phyloP scores from a whole-genome alignment of 169 alveolate species.

The Plasmodium falciparum region DNA sequence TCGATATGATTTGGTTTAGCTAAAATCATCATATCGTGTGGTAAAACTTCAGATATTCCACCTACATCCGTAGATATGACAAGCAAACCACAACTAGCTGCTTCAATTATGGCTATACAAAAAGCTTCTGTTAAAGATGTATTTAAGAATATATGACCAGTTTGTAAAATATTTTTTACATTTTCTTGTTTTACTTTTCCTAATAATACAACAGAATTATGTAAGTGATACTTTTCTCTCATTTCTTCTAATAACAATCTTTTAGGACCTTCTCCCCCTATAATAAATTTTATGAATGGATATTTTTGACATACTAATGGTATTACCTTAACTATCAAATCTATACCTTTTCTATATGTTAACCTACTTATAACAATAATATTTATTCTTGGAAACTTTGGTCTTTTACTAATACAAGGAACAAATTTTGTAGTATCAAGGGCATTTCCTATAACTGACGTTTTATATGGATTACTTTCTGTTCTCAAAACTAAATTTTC shows the following conservation, averaged over 20 bases:
- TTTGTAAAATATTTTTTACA: slow-evolving; percentile 94
- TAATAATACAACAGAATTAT: slow-evolving; percentile 94
- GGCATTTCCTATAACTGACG: slow-evolving; percentile 93
- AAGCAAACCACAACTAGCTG: slow-evolving; percentile 99
- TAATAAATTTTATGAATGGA: slow-evolving; percentile 91
- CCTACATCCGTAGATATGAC: slow-evolving; percentile 99
- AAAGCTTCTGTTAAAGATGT: slow-evolving; percentile 99
- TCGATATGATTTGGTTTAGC: slow-evolving; percentile 82
- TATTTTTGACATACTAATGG: slow-evolving; percentile 96
- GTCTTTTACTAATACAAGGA: slow-evolving; percentile 86
- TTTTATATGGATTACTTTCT: slow-evolving; percentile 92
- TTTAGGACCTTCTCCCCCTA: slow-evolving; percentile 98
- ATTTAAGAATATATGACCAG: slow-evolving; percentile 98
- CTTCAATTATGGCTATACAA: slow-evolving; percentile 99
- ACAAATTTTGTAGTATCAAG: slow-evolving; percentile 83
- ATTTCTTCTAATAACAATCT: slow-evolving; percentile 94
- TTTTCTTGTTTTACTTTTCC: slow-evolving; percentile 94
- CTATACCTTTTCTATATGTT: slow-evolving; percentile 98
- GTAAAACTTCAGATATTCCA: slow-evolving; percentile 96
- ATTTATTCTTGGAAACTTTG: slow-evolving; percentile 89
- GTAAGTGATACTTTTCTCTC: slow-evolving; percentile 93
- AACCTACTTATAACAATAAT: slow-evolving; percentile 96
- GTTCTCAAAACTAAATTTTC: slow-evolving; percentile 98
- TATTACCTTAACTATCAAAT: slow-evolving; percentile 95
- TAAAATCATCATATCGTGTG: slow-evolving; percentile 84